A percentile compares a stretch with the other conserved stretches of the same genome.
phyloP scores from a whole-genome alignment of 129 eudicot species.

The Pseudognaphalium luteoalbum region DNA sequence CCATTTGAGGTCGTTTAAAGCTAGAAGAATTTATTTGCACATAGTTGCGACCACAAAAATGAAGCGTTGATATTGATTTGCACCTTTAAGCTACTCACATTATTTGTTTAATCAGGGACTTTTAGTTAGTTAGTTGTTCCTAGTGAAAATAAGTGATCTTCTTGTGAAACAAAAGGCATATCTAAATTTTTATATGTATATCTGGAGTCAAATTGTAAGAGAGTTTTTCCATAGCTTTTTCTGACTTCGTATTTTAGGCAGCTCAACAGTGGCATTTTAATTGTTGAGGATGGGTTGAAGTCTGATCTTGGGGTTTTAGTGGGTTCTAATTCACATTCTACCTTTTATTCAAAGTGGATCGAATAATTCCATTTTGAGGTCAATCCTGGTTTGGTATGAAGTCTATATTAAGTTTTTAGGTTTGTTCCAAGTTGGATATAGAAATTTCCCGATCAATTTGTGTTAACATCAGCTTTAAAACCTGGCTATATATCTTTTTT shows the following conservation, averaged over 20 bases:
- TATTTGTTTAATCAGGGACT: not conserved
- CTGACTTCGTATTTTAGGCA: too few relatives aligned
- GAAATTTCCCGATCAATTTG: not conserved
- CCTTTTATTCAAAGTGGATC: not conserved
- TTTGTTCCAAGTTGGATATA: not conserved
- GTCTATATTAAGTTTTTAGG: not conserved
- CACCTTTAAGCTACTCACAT: not conserved
- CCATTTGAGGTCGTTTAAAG: not conserved
- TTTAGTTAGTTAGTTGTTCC: not conserved
- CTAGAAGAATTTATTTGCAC: not conserved
- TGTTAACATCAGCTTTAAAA: not conserved
- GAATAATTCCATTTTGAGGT: not conserved
- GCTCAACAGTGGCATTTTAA: too few relatives aligned
- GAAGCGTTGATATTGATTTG: not conserved
- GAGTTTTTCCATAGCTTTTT: too few relatives aligned
- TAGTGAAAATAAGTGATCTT: not conserved
- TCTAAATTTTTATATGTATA: not conserved
- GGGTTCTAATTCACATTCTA: not conserved
- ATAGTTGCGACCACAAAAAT: not conserved
- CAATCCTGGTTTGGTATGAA: not conserved
- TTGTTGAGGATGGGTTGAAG: not conserved
- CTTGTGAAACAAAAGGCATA: not conserved
- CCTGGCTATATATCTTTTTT: conserved; percentile 3
- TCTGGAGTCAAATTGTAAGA: not conserved
- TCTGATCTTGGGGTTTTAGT: not conserved